Conservation (phyloP, 2,329 filamentous ascomycete genomes). For the Nemania sp. region DNA sequence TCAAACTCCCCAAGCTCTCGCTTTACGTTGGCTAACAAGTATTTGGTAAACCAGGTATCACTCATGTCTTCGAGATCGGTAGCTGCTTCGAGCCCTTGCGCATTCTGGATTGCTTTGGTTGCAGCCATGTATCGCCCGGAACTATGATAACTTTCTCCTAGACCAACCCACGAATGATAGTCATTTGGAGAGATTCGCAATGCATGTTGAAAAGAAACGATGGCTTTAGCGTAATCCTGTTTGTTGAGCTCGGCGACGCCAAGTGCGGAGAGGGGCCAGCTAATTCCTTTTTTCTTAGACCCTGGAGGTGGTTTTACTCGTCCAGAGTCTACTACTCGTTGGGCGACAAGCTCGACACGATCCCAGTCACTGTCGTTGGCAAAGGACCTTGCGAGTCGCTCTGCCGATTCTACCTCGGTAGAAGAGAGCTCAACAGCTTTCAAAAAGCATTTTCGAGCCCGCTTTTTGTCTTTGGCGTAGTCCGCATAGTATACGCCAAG, state of each 20-base stretch:
- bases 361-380: conserved; percentile 95
- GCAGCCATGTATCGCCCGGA: conserved; percentile 94
- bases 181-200: conserved; percentile 81
- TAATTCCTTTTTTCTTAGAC: conserved; percentile 89
- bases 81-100: conserved; percentile 72
- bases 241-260: conserved; percentile 95
- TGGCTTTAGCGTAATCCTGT: conserved; percentile 85
- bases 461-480: conserved; percentile 82
- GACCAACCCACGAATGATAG: conserved; percentile 93
- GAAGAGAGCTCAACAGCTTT: conserved; percentile 93
- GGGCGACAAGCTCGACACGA: conserved; percentile 88
- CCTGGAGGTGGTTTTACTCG: conserved; percentile 88
- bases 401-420: conserved; percentile 83
- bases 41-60: conserved; percentile 92
- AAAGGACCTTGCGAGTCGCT: conserved; percentile 83
- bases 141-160: conserved; percentile 97
- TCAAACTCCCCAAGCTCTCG: conserved; percentile 91
- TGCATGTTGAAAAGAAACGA: conserved; percentile 89
- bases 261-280: conserved; percentile 93
- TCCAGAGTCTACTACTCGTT: conserved; percentile 91
- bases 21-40: conserved; percentile 95
- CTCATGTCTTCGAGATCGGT: conserved; percentile 58
- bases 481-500: conserved; percentile 91
- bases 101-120: conserved; percentile 85
- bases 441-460: conserved; percentile 91